phyloP scores from a whole-genome alignment of 441 rosid species.

The Viola pubescens region DNA sequence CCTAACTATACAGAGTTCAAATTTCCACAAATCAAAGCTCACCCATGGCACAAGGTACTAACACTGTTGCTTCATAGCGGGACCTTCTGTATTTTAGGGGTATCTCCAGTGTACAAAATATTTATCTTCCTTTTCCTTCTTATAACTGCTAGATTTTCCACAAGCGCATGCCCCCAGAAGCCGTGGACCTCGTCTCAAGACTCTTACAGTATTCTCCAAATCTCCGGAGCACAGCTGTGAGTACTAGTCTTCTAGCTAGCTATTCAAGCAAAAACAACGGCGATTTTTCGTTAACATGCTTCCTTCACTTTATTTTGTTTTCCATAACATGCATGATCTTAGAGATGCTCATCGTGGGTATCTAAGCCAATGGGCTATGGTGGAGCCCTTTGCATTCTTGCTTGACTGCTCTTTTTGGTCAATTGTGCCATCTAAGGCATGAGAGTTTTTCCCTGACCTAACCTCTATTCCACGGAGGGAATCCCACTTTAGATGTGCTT shows the following conservation, averaged over 20 bases:
- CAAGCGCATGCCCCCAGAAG: constrained; percentile 94
- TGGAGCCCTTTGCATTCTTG: not conserved
- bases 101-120: not conserved
- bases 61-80: not conserved
- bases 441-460: not conserved
- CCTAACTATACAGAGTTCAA: constrained; percentile 94
- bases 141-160: constrained; percentile 56
- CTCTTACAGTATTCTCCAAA: constrained; percentile 90
- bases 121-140: not conserved
- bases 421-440: not conserved
- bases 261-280: not conserved
- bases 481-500: not conserved
- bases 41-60: constrained; percentile 96
- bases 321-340: too few species aligned
- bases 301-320: too few species aligned
- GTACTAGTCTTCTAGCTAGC: constrained; percentile 17
- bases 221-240: constrained; percentile 85
- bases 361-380: not conserved
- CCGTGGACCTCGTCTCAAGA: constrained; percentile 90
- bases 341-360: not conserved
- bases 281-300: too few species aligned
- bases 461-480: not conserved
- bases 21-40: constrained; percentile 95
- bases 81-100: not conserved
- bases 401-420: not conserved